These are phyloP conservation scores for Pichia occidentalis DNA, from an alignment of 805 yeast genomes.

Conservation along the genomic window DNA sequence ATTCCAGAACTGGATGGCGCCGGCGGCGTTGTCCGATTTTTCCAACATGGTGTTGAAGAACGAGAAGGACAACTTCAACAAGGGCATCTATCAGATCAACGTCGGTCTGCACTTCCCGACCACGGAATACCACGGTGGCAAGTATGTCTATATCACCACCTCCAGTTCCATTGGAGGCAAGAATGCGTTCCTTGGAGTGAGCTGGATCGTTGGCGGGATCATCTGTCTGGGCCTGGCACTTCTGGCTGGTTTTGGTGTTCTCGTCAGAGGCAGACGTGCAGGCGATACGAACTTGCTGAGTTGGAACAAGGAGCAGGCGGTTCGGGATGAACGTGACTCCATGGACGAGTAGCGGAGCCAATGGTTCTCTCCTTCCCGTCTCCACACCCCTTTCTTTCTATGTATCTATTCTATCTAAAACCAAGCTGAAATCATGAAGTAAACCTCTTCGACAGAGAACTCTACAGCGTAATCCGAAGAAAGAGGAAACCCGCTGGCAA, in stretches of 20 bases:
- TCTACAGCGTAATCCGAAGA: too few species aligned
- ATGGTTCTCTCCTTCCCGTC: too few species aligned
- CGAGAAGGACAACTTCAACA: conserved; percentile 43
- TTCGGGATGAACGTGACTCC: too few species aligned
- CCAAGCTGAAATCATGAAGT: too few species aligned
- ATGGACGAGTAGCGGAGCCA: too few species aligned
- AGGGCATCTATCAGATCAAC: conserved; percentile 57
- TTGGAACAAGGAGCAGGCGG: conserved; percentile 46
- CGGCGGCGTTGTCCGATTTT: conserved; percentile 66
- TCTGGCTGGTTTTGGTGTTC: conserved; percentile 44
- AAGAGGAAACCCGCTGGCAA: too few species aligned
- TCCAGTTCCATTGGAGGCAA: conserved; percentile 73
- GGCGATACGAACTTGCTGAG: conserved; percentile 68
- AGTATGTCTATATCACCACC: conserved; percentile 60
- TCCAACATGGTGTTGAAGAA: conserved; percentile 62
- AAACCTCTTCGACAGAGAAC: too few species aligned
- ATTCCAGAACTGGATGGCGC: conserved; percentile 82
- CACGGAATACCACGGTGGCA: conserved; percentile 56
- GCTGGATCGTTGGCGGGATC: conserved; percentile 73
- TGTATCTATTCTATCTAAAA: too few species aligned
- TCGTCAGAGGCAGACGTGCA: conserved; percentile 60
- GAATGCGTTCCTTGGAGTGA: conserved; percentile 62
- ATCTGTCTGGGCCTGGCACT: conserved; percentile 55
- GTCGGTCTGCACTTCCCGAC: conserved; percentile 81
- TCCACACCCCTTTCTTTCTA: too few species aligned